Conservation (phyloP, 768 basidiomycete species). For the Pulveroboletus ravenelii region DNA sequence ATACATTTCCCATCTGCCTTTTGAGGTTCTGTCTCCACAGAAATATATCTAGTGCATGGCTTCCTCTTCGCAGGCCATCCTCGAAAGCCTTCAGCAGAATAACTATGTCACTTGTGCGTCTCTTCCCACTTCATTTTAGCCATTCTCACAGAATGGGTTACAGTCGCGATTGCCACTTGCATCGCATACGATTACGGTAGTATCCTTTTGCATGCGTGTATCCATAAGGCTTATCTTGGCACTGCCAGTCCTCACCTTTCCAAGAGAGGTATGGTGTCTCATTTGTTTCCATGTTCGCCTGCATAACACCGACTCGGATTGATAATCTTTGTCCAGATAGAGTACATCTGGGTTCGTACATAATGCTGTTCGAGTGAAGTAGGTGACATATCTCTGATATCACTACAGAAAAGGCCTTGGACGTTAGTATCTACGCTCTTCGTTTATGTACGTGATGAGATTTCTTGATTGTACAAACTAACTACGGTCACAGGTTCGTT, state of each 20-base stretch:
- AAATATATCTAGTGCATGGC: not conserved
- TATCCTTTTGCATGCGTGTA: not conserved
- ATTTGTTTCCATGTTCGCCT: no score
- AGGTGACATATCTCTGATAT: no score
- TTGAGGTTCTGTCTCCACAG: no score
- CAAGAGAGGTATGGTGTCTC: no score
- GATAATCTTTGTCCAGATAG: no score
- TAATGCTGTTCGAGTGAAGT: no score
- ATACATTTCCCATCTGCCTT: not conserved
- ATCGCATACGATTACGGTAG: slow-evolving; percentile 6
- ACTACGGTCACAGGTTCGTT: no score
- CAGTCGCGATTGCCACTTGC: not conserved
- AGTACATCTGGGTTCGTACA: no score
- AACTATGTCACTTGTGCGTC: not conserved
- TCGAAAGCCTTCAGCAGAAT: not conserved
- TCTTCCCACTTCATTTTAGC: not conserved
- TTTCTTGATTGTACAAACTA: no score
- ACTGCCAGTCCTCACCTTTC: no score
- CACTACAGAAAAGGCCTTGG: no score
- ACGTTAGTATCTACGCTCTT: not conserved
- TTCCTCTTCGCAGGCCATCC: not conserved
- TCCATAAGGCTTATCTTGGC: not conserved
- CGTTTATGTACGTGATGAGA: not conserved
- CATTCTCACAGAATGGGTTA: not conserved
- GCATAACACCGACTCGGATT: no score